Base-by-base conservation (phyloP, 352 stramenopile genomes). In the Phytophthora agathidicida region DNA sequence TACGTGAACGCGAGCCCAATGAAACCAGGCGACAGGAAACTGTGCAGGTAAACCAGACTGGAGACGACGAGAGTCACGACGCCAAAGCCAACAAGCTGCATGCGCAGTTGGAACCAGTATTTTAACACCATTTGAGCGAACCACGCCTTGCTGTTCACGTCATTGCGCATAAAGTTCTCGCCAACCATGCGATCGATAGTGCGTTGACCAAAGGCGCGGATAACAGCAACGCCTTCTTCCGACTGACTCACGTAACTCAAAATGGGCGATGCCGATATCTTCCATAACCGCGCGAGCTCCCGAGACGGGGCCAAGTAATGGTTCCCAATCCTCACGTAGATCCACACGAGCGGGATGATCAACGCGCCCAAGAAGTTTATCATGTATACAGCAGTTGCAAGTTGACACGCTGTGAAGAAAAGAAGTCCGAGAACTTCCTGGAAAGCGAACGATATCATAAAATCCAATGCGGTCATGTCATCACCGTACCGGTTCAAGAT, bases 401-500 rank as follows among this genome's bases (percentile, higher is more conserved):
- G 65, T 43, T 80, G 84, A 43, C 86, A 91, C 1, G 89, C 66
- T 2, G 80, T 94, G 31, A 75, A 77, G 28, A 93, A 81, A 17
- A 77, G 75, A 26, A 89, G 78, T 8, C 73, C 73, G 11, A 96
- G 49, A 49, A 82, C 86, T 9, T 43, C 16, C 7, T 51, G 48
- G n/a, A 68, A 70, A 2, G 46, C 43, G 10, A 75, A 61, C 3
- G 67, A 58, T 24, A 89, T 57, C 37, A 92, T 75, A 17, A 95
- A 77, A 71, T 98, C 91, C 9, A 97, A 66, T 11, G 86, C 84
- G 27, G 91, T 77, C 68, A 98, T 96, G 59, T 98, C 92, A 9
- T 85, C 84, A 30, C 78, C 65, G 30, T 98, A 98, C 7, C 94
- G 80, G 49, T 95, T 97, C 16, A 98, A 32, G 27, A 98, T 93